Conservation (phyloP, 441 rosid species). For the Erodium chrysanthum region DNA sequence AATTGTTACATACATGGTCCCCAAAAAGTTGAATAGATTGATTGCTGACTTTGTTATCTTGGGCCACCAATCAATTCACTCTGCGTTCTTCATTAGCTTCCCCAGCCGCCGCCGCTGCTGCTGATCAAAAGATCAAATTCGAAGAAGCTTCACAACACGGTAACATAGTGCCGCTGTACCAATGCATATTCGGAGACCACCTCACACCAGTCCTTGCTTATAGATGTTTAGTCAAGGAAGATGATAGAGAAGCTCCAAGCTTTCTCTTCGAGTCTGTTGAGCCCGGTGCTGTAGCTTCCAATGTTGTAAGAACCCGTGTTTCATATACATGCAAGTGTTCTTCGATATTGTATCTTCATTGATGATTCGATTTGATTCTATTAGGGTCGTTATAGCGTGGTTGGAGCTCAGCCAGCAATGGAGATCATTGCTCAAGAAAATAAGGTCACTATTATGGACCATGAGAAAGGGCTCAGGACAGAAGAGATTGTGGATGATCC, state of each 20-base stretch:
- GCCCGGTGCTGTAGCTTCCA: constrained; percentile 59
- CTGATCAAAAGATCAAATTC: constrained; percentile 45
- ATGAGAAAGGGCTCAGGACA: constrained; percentile 40
- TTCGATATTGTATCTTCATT: not conserved
- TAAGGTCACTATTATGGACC: constrained; percentile 72
- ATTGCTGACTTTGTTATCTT: not conserved
- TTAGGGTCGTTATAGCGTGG: constrained; percentile 78
- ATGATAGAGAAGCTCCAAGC: constrained; percentile 93
- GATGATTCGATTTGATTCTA: constrained; percentile 10
- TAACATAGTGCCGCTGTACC: constrained; percentile 61
- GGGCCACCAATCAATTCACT: not conserved
- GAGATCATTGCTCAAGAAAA: constrained; percentile 79
- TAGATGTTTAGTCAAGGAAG: constrained; percentile 82
- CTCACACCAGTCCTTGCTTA: constrained; percentile 81
- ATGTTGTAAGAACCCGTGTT: constrained; percentile 29
- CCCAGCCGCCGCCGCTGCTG: not conserved
- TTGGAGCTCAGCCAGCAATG: constrained; percentile 87
- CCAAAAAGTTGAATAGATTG: not conserved
- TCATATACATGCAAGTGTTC: too few relatives aligned
- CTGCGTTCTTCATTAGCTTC: too few relatives aligned
- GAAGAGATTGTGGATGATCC: constrained; percentile 85
- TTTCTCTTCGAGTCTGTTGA: constrained; percentile 85
- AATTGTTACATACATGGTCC: not conserved
- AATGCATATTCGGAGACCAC: constrained; percentile 74
- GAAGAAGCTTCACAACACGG: constrained; percentile 59